These are phyloP conservation scores for Taphrina deformans DNA, from an alignment of 1,139 yeast genomes.

Conservation along the genomic window DNA sequence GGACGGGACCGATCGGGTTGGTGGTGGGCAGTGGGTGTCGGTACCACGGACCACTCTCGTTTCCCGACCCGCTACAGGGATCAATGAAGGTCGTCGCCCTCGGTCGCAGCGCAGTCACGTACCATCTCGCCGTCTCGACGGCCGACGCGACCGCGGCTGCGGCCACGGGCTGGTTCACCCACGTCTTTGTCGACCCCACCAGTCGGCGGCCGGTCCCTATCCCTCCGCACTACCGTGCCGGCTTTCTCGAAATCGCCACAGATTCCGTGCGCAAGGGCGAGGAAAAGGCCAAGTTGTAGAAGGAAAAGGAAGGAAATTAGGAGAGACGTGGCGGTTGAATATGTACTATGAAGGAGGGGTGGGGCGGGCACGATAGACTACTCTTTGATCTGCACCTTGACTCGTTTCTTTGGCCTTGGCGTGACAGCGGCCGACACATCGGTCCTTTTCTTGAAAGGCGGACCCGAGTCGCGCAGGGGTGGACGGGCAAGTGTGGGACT, in stretches of 20 bases:
- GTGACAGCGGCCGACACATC: neutral
- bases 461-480: neutral
- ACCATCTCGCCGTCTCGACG: constrained; percentile 13
- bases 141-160: neutral
- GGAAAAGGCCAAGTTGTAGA: neutral
- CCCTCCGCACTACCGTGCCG: neutral
- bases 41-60: constrained; percentile 25
- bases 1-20: constrained; percentile 21
- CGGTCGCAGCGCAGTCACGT: constrained; percentile 21
- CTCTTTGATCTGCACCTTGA: neutral
- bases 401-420: neutral
- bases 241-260: neutral
- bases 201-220: constrained; percentile 27
- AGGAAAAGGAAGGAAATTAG: too few relatives aligned
- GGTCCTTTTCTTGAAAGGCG: neutral
- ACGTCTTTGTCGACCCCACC: constrained; percentile 29
- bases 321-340: too few relatives aligned
- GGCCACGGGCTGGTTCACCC: constrained; percentile 24
- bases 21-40: constrained; percentile 28
- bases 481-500: neutral
- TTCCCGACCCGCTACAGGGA: constrained; percentile 10
- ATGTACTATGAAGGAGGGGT: too few relatives aligned
- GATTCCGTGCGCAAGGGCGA: neutral
- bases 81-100: constrained; percentile 17
- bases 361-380: too few relatives aligned